Conservation (phyloP, 2,329 filamentous ascomycete genomes). For the Monilinia fructicola region DNA sequence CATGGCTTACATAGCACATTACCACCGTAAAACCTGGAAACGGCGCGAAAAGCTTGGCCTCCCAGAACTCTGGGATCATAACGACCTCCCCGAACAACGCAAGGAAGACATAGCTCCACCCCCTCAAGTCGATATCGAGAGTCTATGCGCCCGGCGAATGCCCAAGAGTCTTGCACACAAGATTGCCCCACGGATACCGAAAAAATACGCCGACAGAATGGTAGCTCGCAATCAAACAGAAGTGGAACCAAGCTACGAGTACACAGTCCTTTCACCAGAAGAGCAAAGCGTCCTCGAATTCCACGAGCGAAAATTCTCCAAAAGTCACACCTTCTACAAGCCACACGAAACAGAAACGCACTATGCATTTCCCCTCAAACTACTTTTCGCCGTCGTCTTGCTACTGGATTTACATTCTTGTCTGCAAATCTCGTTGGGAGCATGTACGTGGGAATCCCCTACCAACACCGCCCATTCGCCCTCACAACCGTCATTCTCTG, state of each 20-base stretch:
- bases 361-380: conserved; percentile 70
- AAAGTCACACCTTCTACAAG: conserved; percentile 86
- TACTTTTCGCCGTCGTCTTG: conserved; percentile 72
- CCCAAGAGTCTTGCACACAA: conserved; percentile 29
- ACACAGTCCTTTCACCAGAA: conserved; percentile 61
- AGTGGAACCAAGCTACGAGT: conserved; percentile 44
- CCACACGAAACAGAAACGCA: conserved; percentile 83
- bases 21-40: conserved; percentile 49
- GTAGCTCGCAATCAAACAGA: conserved; percentile 24
- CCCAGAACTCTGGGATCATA: conserved; percentile 54
- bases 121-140: conserved; percentile 44
- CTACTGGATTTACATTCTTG: conserved; percentile 76
- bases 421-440: conserved; percentile 76
- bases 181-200: conserved; percentile 32
- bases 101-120: conserved; percentile 43
- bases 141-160: conserved; percentile 31
- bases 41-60: conserved; percentile 59
- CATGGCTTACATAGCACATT: conserved; percentile 78
- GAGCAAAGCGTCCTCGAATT: conserved; percentile 71
- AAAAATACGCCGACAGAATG: conserved; percentile 31
- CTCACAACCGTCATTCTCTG: conserved; percentile 79
- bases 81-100: conserved; percentile 54
- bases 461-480: conserved; percentile 65
- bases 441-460: conserved; percentile 76
- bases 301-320: conserved; percentile 76